Conservation (phyloP, 23 red algal genomes). For the Gracilaria caudata region DNA sequence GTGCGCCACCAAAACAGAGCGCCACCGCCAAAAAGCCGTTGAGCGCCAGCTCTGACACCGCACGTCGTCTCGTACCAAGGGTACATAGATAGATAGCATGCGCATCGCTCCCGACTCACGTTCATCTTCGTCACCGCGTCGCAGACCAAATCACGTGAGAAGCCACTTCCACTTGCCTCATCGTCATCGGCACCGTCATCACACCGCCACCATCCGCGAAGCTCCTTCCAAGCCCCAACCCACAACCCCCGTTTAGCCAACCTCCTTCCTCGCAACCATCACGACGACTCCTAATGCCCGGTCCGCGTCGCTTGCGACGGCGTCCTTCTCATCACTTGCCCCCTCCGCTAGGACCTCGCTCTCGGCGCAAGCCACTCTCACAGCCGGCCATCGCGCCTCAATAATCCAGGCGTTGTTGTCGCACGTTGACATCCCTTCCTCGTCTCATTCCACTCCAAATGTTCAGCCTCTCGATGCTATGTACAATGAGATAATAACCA, state of each 20-base stretch:
- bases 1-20: too few relatives aligned
- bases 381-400: constrained; percentile 11
- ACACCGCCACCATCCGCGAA: not conserved
- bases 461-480: constrained; percentile 10
- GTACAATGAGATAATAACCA: constrained; percentile 30
- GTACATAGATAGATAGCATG: not conserved
- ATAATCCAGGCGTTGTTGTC: not conserved
- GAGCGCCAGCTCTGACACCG: not conserved
- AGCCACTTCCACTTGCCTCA: not conserved
- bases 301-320: constrained; percentile 1
- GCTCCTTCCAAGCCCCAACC: not conserved
- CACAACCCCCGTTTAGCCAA: not conserved
- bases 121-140: not conserved
- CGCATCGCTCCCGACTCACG: not conserved
- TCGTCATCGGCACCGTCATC: not conserved
- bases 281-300: constrained; percentile 19
- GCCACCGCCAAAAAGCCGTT: not conserved
- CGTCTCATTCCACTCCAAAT: not conserved
- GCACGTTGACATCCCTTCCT: not conserved
- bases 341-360: constrained; percentile 9
- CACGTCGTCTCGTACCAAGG: too few relatives aligned
- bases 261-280: constrained; percentile 12
- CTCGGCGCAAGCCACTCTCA: constrained; percentile 1
- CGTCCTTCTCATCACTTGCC: constrained; percentile 4
- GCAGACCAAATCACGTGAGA: constrained; percentile 18